Evolutionary conservation across 495 filamentous ascomycete species (phyloP), one percentile per base, ranked within the genome.

Genomic region (Pseudoneurospora amorphoporcata): DNA sequence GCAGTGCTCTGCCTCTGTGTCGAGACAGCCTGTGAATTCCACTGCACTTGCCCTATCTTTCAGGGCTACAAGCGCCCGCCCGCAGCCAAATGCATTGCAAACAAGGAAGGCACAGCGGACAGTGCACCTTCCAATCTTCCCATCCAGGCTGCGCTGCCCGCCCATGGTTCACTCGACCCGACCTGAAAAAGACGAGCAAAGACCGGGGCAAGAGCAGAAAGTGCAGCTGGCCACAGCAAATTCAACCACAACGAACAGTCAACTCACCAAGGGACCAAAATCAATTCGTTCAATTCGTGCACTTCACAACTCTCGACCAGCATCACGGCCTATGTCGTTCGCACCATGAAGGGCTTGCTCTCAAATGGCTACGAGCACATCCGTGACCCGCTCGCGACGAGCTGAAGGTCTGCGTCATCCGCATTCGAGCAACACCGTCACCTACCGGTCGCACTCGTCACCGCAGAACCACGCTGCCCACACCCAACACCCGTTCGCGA

Each of bases 301-400:
- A 61, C 53, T 61, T 16, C 29, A 1, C 53, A 61, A 61, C 53
- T 37, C 53, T 61, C 53, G 53, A 61, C 53, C 53, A 61, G 23
- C 6, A 61, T 32, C 53, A 19, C 53, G 53, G 12, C 53, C 3
- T 40, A 69, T 17, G 19, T 47, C 65, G 17, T 47, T 39, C 68
- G 69, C 73, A 73, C 61, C 75, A 76, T 76, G 75, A 76, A 69
- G 75, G 74, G 61, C 70, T 39, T 58, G 61, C 41, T 43, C 70
- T 68, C 37, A 70, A 72, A 80, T 79, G 78, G 75, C 81, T 72
- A 79, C 81, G 79, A 79, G 78, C 45, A 69, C 77, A 29, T 79
- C 79, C 43, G 47, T 77, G 74, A 80, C 78, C 77, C 81, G 79
- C 76, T 79, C 81, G 68, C 70, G 79, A 76, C 74, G 81, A 76